Base-by-base conservation (phyloP, 192 early-diverging fungal species). In the Pilaira anomala region DNA sequence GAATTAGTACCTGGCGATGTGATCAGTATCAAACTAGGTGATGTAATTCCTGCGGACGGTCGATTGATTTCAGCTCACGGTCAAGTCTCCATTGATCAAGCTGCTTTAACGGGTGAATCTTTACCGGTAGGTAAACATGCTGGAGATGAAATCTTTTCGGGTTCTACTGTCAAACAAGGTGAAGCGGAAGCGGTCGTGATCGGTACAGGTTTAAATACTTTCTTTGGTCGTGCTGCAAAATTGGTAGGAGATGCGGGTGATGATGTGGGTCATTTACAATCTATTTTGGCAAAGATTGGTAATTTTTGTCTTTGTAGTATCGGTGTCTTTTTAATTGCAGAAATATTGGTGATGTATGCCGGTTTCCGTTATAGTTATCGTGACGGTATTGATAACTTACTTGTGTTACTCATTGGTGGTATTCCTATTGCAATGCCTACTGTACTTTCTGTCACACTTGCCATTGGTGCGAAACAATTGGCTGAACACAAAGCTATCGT, bases 1-100 rank as follows among this genome's bases (percentile, higher is more conserved):
- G 69, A 76, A 36, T 81, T 95, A 28, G 94, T 95, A 59, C 92
- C 92, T 53, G 94, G 94, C 71, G 94, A 97, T 77, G 79, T 97
- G 44, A 88, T 97, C 66, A 78, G 83, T 41, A 73, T 97, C 66
- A 87, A 90, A 64, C 83, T 93, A 36, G 93, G 93, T 73, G 91
- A 96, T 67, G 88, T 94, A 64, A 79, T 96, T 26, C 92, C 93
- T 24, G 93, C 93, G 26, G 93, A 95, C 67, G 86, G 83, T 49
- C 85, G 91, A 63, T 81, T 95, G 60, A 82, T 95, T 48, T 83
- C 51, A 19, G 71, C 78, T 7, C 60, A 79, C 29, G 66, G 72
- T 19, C 60, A 83, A 72, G 71, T 88, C 56, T 83, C 83, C 48
- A 86, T 90, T 53, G 87, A 88, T 63, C 83, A 90, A 72, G 85